Percentiles rank a stretch among this genome's conserved stretches.
phyloP scores from a whole-genome alignment of 352 stramenopile genomes.

The Pythium vanterpoolii region DNA sequence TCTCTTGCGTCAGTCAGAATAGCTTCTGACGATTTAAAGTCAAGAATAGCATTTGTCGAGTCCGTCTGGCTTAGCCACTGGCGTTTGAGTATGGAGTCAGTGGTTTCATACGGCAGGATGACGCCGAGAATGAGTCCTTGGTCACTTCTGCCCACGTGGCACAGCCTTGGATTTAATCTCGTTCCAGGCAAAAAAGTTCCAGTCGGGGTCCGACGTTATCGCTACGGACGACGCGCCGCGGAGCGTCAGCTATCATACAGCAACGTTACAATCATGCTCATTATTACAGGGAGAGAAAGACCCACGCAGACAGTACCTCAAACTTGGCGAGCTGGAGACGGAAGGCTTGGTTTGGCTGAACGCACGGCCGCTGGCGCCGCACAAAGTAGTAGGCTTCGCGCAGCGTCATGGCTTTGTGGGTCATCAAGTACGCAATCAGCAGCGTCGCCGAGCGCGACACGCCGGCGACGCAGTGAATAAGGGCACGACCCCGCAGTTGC shows the following conservation, averaged over 20 bases:
- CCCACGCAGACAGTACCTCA: slow-evolving; percentile 28
- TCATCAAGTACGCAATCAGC: slow-evolving; percentile 65
- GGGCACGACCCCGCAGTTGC: slow-evolving; percentile 36
- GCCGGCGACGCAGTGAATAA: slow-evolving; percentile 63
- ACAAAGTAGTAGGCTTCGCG: slow-evolving; percentile 59
- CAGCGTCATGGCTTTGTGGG: slow-evolving; percentile 59
- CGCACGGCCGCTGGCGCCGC: slow-evolving; percentile 32
- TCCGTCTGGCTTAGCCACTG: neutral
- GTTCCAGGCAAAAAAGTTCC: slow-evolving; percentile 74
- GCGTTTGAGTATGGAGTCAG: no score
- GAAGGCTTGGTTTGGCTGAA: slow-evolving; percentile 59
- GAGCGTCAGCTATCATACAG: slow-evolving; percentile 34
- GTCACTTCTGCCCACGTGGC: no score
- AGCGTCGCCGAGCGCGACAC: slow-evolving; percentile 53
- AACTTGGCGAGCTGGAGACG: slow-evolving; percentile 69
- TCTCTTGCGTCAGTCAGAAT: neutral
- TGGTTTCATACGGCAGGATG: neutral
- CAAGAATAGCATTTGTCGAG: slow-evolving; percentile 3
- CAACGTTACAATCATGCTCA: neutral
- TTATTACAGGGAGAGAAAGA: neutral
- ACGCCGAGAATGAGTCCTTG: neutral
- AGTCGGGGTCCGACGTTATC: slow-evolving; percentile 51
- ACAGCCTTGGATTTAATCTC: slow-evolving; percentile 41
- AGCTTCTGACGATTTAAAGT: neutral
- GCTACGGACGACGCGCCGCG: slow-evolving; percentile 53